phyloP scores from a whole-genome alignment of 257 asterid species.

The Lycium ferocissimum region DNA sequence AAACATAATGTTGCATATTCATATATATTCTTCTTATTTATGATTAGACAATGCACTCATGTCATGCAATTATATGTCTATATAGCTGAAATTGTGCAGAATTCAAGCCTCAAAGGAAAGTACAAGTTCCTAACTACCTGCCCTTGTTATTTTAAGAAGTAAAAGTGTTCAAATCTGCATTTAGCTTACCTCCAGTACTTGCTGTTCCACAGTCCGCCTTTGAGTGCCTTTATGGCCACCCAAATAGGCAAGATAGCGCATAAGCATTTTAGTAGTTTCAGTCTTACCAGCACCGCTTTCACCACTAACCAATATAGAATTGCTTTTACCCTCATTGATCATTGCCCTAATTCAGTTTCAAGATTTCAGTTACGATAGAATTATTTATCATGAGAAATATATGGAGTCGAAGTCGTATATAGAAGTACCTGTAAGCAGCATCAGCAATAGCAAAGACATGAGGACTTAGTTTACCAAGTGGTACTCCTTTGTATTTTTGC shows the following conservation, averaged over 20 bases:
- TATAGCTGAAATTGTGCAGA: constrained; percentile 4
- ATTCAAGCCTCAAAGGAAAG: background rate
- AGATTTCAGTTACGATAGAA: constrained; percentile 43
- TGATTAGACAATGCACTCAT: background rate
- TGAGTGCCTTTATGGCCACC: constrained; percentile 97
- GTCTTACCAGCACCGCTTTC: constrained; percentile 99
- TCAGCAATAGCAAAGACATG: constrained; percentile 99
- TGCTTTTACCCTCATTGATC: constrained; percentile 88
- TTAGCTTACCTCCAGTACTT: constrained; percentile 88
- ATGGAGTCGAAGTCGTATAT: constrained; percentile 20
- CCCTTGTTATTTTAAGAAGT: background rate
- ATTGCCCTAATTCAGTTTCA: constrained; percentile 68
- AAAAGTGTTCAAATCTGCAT: constrained; percentile 28
- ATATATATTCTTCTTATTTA: background rate
- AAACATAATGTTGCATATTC: background rate
- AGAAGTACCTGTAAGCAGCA: constrained; percentile 77
- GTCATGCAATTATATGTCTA: background rate
- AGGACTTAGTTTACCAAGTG: constrained; percentile 91
- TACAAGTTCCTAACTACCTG: background rate
- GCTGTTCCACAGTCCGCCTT: constrained; percentile 96
- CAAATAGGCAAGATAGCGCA: constrained; percentile 92
- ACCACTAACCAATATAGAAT: constrained; percentile 94
- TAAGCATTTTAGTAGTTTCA: constrained; percentile 99
- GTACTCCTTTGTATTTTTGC: constrained; percentile 96
- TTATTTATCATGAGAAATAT: constrained; percentile 30